These are phyloP conservation scores for Podila clonocystis DNA, from an alignment of 192 early-diverging fungal genomes.

Conservation along the genomic window DNA sequence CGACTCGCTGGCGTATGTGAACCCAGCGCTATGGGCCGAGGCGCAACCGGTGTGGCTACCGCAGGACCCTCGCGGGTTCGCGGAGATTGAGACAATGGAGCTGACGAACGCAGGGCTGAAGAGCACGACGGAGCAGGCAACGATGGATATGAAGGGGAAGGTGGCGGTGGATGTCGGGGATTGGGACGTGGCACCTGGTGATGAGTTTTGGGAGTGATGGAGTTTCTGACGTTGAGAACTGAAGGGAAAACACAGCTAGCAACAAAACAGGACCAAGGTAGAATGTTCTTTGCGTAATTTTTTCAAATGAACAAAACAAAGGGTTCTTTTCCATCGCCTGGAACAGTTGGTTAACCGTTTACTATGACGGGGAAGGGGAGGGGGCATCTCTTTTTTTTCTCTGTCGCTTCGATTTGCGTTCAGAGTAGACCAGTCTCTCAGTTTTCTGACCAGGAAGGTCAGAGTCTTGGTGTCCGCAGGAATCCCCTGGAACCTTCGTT, in stretches of 20 bases:
- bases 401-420: no score
- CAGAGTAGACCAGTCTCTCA: not conserved
- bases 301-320: no score
- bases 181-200: conserved; percentile 17
- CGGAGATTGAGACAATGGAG: conserved; percentile 24
- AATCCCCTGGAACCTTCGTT: no score
- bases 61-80: conserved; percentile 26
- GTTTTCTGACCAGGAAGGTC: not conserved
- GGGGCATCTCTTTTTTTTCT: no score
- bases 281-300: no score
- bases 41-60: conserved; percentile 26
- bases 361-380: no score
- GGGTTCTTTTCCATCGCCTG: no score
- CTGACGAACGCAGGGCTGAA: conserved; percentile 11
- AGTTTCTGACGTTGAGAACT: no score
- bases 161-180: conserved; percentile 9
- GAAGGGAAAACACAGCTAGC: no score
- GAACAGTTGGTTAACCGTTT: no score
- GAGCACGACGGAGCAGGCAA: conserved; percentile 18
- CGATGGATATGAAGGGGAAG: conserved; percentile 20
- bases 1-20: conserved; percentile 19
- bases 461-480: not conserved
- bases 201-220: conserved; percentile 16
- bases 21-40: conserved; percentile 23
- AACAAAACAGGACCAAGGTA: no score